These are phyloP conservation scores for Fagopyrum homotropicum DNA, from an alignment of 148 eudicot genomes.

Conservation along the genomic window DNA sequence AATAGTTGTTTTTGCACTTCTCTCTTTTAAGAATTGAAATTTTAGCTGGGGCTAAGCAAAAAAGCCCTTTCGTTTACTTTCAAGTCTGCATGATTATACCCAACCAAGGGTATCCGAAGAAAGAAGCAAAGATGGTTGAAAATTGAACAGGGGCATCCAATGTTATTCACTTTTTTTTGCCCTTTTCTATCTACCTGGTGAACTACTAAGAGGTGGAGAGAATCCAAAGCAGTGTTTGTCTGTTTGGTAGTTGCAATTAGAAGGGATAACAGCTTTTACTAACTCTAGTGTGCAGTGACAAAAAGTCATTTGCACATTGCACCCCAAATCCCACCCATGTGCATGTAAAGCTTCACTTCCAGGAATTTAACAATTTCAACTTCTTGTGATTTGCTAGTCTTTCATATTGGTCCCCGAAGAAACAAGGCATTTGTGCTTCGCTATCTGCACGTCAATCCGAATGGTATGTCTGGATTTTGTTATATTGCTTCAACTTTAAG, in stretches of 20 bases:
- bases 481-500: too few species aligned
- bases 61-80: neutral
- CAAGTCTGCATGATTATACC: neutral
- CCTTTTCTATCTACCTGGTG: neutral
- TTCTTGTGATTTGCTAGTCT: neutral
- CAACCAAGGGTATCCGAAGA: neutral
- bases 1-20: neutral
- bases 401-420: neutral
- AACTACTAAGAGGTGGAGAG: neutral
- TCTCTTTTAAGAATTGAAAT: neutral
- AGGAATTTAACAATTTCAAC: slow-evolving; percentile 4
- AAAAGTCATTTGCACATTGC: neutral
- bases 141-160: neutral
- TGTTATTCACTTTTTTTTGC: neutral
- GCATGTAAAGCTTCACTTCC: neutral
- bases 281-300: neutral
- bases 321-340: neutral
- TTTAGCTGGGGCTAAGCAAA: neutral
- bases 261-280: neutral
- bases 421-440: neutral
- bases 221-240: neutral
- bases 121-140: neutral
- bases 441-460: neutral
- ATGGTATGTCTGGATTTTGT: neutral
- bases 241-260: neutral